Evolutionary conservation across 768 basidiomycete genomes (phyloP), one percentile per base, ranked within the genome.

Genomic region (Steccherinum ochraceum): DNA sequence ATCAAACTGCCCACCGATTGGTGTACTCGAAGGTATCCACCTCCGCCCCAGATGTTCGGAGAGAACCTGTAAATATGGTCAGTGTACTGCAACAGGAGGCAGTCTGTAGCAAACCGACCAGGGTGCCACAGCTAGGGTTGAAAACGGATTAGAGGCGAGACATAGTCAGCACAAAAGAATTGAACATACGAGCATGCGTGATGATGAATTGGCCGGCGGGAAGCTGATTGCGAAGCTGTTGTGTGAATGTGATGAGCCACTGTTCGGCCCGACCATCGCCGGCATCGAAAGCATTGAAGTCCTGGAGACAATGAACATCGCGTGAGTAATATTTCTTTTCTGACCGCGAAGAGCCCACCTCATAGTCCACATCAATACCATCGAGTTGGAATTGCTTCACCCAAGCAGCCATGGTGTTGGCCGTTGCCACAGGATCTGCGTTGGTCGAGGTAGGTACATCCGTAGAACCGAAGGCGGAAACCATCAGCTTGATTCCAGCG

Each of bases 341-440:
- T 12, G 19, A 27, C 7, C 26, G 40, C 20, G 24, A 18, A 19
- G 24, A 12, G 11, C 58, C 13, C 27, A 68, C 64, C 69, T 83
- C 85, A 58, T 86, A 88, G 63, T 88, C 85, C 27, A 89, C 80
- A 60, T 87, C 85, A 21, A 86, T 77, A 45, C 86, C 86, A 57
- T 87, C 85, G 16, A 88, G 66, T 45, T 70, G 57, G 79, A 69
- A 77, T 53, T 73, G 56, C 52, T 76, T 79, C 7, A 87, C 85
- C 70, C 74, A 89, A 12, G 74, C 74, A 0, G 85, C 84, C 63
- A 88, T 73, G 1, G 75, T 77, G 53, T 81, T 78, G 1, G 86
- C 86, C 13, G 79, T 78, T 5, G 68, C 67, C 5, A 79, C 67
- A 18, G 86, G 80, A 62, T 88, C 81, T n/a, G 76, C 78, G 42